Evolutionary conservation across 306 rosid genomes (phyloP), one percentile per base, ranked within the genome.

Genomic region (Citrullus mucosospermus): DNA sequence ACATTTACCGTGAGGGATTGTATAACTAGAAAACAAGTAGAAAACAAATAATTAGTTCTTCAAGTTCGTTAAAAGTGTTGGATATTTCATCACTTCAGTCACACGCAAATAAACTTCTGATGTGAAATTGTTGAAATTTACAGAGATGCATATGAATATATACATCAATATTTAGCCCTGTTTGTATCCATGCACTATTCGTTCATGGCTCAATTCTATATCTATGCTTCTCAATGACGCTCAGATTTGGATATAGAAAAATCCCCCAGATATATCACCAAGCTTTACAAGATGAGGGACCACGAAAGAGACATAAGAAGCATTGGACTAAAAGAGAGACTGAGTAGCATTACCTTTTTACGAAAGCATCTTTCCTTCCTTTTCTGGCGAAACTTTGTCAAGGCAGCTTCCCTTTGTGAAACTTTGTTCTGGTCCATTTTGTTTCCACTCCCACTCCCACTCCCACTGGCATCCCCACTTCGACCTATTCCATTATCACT

Each of bases 301-400:
- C 32, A 54, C 18, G 9, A 22, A 70, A 53, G 8, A 72, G 56
- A 50, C 25, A 74, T 36, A 74, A 56, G 50, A n/a, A 56, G 55
- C 22, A 66, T 78, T 76, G 65, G 51, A 77, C 70, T 3, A 60
- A 43, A 57, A 44, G 38, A 76, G 2, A 25, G 60, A 34, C 10
- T 9, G 38, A 66, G 59, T 11, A 68, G 14, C 67, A 41, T 81
- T 87, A 93, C 98, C 98, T 88, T 87, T 83, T 88, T 83, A 69
- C 75, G 89, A 80, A 90, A 91, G 89, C 91, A 85, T 87, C 93
- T 87, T 81, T 93, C 97, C 54, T 85, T 83, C 81, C 92, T 88
- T 82, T 93, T 93, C 83, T 78, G 91, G 48, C 92, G 93, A 80
- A 91, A 90, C 84, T 91, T 91, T 71, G 87, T 87, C 69, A 93